Conservation (phyloP, 148 eudicot genomes). For the Heliamphora exappendiculata region DNA sequence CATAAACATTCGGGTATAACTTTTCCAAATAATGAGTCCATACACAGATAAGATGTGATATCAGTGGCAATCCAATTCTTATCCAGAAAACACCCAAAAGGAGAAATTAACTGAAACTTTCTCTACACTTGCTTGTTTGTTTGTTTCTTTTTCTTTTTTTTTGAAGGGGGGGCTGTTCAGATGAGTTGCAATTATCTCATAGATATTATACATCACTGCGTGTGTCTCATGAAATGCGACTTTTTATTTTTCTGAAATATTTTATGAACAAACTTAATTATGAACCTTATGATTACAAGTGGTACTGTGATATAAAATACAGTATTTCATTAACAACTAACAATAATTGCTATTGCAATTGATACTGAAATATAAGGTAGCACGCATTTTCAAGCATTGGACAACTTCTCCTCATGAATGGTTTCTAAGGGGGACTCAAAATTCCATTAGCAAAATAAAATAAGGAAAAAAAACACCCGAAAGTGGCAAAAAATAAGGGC, state of each 20-base stretch:
- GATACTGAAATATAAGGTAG: background rate
- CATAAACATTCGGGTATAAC: background rate
- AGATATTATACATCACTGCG: background rate
- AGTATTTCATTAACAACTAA: background rate
- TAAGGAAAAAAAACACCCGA: background rate
- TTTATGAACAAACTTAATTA: background rate
- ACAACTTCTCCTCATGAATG: background rate
- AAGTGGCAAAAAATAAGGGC: background rate
- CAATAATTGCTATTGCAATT: background rate
- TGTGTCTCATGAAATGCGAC: background rate
- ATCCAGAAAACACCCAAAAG: background rate
- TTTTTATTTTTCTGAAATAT: background rate
- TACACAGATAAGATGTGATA: background rate
- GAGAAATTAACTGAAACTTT: background rate
- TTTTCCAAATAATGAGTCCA: background rate
- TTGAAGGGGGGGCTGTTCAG: no score
- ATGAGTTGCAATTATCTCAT: no score
- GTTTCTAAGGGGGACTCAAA: background rate
- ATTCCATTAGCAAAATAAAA: background rate
- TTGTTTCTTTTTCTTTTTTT: no score
- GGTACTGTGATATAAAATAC: no score
- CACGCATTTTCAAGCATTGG: background rate
- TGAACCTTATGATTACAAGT: no score
- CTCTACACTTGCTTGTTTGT: background rate
- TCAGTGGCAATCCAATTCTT: background rate